A percentile compares a stretch with the other conserved stretches of the same genome.
Evolutionary conservation across 2,329 filamentous ascomycete genomes (phyloP).

Genomic region (Aspergillus felis): DNA sequence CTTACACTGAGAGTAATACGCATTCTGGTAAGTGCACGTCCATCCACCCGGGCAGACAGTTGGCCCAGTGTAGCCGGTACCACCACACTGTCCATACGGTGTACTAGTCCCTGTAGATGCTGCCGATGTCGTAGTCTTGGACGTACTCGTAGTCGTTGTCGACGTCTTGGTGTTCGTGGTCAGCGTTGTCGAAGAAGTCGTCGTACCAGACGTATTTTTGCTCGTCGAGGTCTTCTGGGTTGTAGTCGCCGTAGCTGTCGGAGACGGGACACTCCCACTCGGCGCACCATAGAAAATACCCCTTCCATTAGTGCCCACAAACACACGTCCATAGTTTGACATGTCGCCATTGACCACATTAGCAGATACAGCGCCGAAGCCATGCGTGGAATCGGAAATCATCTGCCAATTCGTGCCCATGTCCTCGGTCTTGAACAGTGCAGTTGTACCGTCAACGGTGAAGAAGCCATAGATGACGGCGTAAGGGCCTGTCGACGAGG

Average conservation of each 20-base stretch:
- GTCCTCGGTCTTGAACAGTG: slow-evolving; percentile 25
- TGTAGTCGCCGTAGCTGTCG: slow-evolving; percentile 15
- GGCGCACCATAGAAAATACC: slow-evolving; percentile 29
- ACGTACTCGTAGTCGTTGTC: neutral
- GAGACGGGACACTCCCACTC: slow-evolving; percentile 18
- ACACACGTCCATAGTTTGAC: slow-evolving; percentile 26
- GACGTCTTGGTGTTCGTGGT: neutral
- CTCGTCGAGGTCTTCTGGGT: neutral
- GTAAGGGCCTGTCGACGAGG: slow-evolving; percentile 12
- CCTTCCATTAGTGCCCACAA: slow-evolving; percentile 32
- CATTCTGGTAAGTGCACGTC: slow-evolving; percentile 11
- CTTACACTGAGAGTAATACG: slow-evolving; percentile 8
- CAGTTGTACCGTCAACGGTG: slow-evolving; percentile 18
- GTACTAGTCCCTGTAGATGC: slow-evolving; percentile 4
- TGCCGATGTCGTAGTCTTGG: slow-evolving; percentile 1
- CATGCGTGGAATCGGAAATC: slow-evolving; percentile 24
- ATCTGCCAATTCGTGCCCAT: slow-evolving; percentile 23
- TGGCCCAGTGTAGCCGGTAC: slow-evolving; percentile 14
- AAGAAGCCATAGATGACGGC: slow-evolving; percentile 26
- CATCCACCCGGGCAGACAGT: slow-evolving; percentile 15
- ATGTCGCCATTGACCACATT: slow-evolving; percentile 26
- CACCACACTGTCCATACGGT: slow-evolving; percentile 18
- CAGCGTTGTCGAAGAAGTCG: neutral
- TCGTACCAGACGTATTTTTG: neutral
- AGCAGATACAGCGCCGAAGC: slow-evolving; percentile 21